Evolutionary conservation across 2,329 filamentous ascomycete genomes (phyloP).

Genomic region (Cercospora sesami): DNA sequence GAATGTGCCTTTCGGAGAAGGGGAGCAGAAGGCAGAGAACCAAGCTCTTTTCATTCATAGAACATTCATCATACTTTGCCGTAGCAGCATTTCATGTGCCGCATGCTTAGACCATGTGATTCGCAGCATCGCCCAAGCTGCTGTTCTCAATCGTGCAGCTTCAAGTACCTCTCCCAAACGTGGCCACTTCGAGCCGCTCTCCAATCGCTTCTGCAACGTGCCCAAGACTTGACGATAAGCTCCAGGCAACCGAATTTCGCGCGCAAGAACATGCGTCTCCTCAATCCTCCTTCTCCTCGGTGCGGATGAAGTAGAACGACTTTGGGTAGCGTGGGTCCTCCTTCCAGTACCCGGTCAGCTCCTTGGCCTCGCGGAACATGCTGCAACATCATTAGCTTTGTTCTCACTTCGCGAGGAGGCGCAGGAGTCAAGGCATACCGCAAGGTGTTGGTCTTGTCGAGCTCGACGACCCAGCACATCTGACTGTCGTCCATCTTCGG

Average conservation of each 20-base stretch:
- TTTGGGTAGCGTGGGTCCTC: constrained; percentile 38
- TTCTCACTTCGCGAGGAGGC: background rate
- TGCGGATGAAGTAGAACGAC: constrained; percentile 39
- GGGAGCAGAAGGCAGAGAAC: background rate
- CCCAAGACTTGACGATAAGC: constrained; percentile 9
- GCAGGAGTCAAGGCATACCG: constrained; percentile 29
- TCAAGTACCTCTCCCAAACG: constrained; percentile 1
- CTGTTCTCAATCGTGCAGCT: background rate
- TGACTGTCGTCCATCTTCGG: constrained; percentile 39
- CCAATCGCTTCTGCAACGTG: constrained; percentile 7
- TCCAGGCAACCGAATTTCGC: background rate
- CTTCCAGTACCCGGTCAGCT: constrained; percentile 40
- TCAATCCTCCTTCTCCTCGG: constrained; percentile 31
- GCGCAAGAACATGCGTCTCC: background rate
- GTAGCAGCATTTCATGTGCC: background rate
- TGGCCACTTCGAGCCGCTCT: constrained; percentile 11
- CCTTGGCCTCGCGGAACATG: constrained; percentile 38
- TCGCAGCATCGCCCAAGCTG: background rate
- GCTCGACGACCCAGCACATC: constrained; percentile 41
- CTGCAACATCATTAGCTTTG: constrained; percentile 21
- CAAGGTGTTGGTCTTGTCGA: constrained; percentile 35
- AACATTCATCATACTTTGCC: constrained; percentile 5
- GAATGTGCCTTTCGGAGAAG: background rate
- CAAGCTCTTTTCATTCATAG: background rate
- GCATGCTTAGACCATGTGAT: background rate